phyloP scores from a whole-genome alignment of 2,329 filamentous ascomycete genomes.

The Apiospora saccharicola region DNA sequence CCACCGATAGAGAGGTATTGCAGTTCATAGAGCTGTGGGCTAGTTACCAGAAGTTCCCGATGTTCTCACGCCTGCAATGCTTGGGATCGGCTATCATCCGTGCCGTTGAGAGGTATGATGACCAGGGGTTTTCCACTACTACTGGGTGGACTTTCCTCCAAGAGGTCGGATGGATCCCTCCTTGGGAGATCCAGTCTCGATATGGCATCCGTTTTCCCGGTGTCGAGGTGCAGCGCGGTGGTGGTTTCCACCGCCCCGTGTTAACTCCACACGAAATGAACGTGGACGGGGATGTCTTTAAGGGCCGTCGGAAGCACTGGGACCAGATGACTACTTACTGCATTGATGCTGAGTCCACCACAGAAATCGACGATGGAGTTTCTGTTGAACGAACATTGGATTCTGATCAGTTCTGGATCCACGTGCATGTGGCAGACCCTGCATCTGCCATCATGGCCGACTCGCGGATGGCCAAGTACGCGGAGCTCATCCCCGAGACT shows the following conservation, averaged over 20 bases:
- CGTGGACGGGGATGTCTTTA: constrained; percentile 53
- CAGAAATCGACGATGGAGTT: constrained; percentile 81
- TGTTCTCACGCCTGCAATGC: constrained; percentile 61
- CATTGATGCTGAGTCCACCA: constrained; percentile 72
- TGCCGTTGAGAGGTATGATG: constrained; percentile 65
- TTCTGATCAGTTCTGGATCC: constrained; percentile 72
- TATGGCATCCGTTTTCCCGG: constrained; percentile 66
- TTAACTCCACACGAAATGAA: constrained; percentile 42
- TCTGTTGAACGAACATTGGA: constrained; percentile 69
- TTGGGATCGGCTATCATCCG: constrained; percentile 71
- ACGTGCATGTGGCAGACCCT: constrained; percentile 81
- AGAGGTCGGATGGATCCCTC: constrained; percentile 74
- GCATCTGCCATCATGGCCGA: constrained; percentile 71
- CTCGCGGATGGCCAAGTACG: constrained; percentile 65
- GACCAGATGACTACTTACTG: constrained; percentile 69
- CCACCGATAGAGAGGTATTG: constrained; percentile 63
- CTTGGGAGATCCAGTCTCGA: constrained; percentile 73
- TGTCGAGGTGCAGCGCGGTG: constrained; percentile 51
- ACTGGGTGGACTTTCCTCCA: constrained; percentile 74
- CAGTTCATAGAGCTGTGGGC: constrained; percentile 75
- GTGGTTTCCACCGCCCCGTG: constrained; percentile 50
- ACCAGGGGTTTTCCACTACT: constrained; percentile 53
- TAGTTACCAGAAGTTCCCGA: constrained; percentile 61
- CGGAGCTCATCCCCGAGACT: constrained; percentile 67
- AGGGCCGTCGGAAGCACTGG: constrained; percentile 65